These are phyloP conservation scores for Rhodotorula sp. DNA, from an alignment of 1,284 basidiomycete species.

Conservation along the genomic window DNA sequence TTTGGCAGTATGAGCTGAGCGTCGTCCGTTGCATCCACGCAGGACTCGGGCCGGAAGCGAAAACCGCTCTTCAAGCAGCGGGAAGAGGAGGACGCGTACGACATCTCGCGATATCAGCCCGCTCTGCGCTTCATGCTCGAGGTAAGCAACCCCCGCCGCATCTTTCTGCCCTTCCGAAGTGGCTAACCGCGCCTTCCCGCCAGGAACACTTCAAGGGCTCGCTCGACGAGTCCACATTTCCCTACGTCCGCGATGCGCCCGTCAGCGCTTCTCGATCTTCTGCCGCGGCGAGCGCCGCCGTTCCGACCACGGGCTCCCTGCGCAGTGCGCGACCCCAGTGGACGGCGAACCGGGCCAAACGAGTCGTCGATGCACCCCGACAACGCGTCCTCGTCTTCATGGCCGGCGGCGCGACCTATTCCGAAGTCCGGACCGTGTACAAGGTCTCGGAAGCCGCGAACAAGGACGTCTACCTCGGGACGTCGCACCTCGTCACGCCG, in stretches of 20 bases:
- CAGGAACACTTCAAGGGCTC: constrained; percentile 79
- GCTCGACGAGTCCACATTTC: constrained; percentile 77
- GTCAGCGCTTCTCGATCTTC: constrained; percentile 47
- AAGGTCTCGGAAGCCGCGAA: constrained; percentile 69
- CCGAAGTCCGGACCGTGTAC: constrained; percentile 77
- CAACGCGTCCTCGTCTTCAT: constrained; percentile 89
- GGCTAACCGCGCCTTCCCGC: constrained; percentile 8
- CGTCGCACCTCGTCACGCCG: constrained; percentile 84
- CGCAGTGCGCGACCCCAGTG: constrained; percentile 60
- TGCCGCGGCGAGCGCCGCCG: constrained; percentile 35
- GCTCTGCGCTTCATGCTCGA: constrained; percentile 80
- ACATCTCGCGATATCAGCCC: constrained; percentile 91
- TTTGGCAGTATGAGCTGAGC: constrained; percentile 38
- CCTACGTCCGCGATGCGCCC: constrained; percentile 84
- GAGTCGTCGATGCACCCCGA: constrained; percentile 50
- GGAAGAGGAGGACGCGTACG: constrained; percentile 80
- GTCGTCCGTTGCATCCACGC: constrained; percentile 37
- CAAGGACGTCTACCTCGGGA: constrained; percentile 91
- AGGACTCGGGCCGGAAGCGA: constrained; percentile 68
- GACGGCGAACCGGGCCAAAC: constrained; percentile 52
- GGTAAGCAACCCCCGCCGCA: constrained; percentile 51
- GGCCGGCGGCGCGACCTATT: constrained; percentile 94
- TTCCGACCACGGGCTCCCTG: constrained; percentile 64
- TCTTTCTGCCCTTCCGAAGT: neutral
- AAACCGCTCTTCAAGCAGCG: constrained; percentile 63